These are phyloP conservation scores for Colletotrichum cuscutae DNA, from an alignment of 2,329 filamentous ascomycete genomes.

Conservation along the genomic window DNA sequence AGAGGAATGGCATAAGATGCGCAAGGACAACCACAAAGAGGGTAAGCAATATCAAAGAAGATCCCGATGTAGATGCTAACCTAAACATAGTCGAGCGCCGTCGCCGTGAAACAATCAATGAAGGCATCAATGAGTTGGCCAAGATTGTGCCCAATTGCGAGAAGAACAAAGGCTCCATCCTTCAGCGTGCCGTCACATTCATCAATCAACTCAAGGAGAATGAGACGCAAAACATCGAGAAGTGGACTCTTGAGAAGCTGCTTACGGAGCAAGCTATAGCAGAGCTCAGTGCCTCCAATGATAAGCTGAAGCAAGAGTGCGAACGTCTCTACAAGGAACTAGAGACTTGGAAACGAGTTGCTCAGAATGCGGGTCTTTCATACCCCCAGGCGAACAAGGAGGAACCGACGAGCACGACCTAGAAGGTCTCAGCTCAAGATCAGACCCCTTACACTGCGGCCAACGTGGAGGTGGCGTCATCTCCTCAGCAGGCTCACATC, in stretches of 20 bases:
- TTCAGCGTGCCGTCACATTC: conserved; percentile 92
- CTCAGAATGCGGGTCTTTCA: conserved; percentile 66
- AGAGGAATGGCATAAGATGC: conserved; percentile 96
- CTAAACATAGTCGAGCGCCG: conserved; percentile 83
- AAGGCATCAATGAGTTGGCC: conserved; percentile 96
- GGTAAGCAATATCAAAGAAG: conserved; percentile 64
- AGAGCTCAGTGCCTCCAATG: conserved; percentile 87
- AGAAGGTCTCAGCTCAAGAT: conserved; percentile 19
- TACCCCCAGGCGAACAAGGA: conserved; percentile 48
- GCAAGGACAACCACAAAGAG: conserved; percentile 99
- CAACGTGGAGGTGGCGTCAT: not conserved
- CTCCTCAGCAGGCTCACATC: not conserved
- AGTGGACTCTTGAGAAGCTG: conserved; percentile 92
- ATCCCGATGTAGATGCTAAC: conserved; percentile 37
- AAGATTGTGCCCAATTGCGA: conserved; percentile 98
- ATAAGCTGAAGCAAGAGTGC: conserved; percentile 85
- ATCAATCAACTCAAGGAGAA: conserved; percentile 96
- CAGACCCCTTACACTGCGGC: not conserved
- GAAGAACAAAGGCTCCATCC: conserved; percentile 98
- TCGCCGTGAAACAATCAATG: conserved; percentile 97
- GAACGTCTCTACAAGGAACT: conserved; percentile 82
- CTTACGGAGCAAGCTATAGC: conserved; percentile 89
- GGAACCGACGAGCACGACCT: conserved; percentile 32
- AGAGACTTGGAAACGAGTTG: conserved; percentile 80
- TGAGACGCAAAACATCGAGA: conserved; percentile 92